Percentiles rank a stretch among this genome's conserved stretches.
phyloP scores from a whole-genome alignment of 257 asterid genomes.

The Solanum okadae region DNA sequence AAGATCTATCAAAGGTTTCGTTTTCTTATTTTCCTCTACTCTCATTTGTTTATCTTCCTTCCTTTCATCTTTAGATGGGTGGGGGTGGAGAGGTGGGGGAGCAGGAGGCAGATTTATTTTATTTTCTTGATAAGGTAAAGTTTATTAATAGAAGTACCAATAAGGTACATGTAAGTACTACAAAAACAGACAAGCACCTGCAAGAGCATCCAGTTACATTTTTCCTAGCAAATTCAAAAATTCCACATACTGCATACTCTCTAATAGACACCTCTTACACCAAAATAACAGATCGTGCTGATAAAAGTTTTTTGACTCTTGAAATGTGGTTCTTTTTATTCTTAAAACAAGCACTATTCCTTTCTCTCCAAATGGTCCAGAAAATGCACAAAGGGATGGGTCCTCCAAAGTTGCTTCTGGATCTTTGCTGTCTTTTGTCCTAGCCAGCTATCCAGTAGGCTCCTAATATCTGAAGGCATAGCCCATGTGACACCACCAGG shows the following conservation, averaged over 20 bases:
- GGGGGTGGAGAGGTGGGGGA: background rate
- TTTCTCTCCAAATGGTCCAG: background rate
- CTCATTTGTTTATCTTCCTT: slow-evolving; percentile 1
- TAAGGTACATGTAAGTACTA: background rate
- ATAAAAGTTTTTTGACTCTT: background rate
- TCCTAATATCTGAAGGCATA: background rate
- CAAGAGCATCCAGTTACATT: background rate
- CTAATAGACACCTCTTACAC: background rate
- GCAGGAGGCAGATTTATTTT: background rate
- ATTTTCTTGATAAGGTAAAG: background rate
- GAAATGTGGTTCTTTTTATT: background rate
- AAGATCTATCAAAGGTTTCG: slow-evolving; percentile 76
- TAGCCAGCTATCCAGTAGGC: background rate
- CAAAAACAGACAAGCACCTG: background rate
- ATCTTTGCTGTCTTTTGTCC: background rate
- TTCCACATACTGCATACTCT: background rate
- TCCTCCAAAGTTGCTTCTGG: background rate
- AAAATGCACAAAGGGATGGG: background rate
- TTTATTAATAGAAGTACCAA: background rate
- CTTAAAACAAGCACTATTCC: background rate
- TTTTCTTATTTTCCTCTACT: background rate
- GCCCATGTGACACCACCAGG: background rate
- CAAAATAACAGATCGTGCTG: background rate
- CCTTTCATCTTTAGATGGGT: background rate
- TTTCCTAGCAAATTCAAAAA: background rate